These are phyloP conservation scores for Paraphysoderma sedebokerense DNA, from an alignment of 371 early-diverging fungal genomes.

Conservation along the genomic window DNA sequence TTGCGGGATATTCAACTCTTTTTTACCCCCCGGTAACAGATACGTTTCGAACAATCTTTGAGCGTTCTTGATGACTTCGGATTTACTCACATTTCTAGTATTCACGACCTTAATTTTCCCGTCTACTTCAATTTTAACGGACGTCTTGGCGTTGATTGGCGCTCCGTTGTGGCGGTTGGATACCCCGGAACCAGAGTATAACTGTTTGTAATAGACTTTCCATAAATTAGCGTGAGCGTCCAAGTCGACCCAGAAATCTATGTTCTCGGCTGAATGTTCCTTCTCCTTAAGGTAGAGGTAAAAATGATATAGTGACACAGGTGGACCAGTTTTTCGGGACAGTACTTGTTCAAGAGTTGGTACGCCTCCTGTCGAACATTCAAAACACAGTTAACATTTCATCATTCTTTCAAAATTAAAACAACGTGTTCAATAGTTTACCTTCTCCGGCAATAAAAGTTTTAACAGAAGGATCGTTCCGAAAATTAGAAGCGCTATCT, in stretches of 20 bases:
- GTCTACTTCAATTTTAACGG: not conserved
- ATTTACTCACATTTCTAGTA: conserved; percentile 14
- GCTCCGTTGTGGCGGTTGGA: not conserved
- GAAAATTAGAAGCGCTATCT: no score
- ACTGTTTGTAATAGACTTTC: conserved; percentile 27
- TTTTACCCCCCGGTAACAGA: conserved; percentile 30
- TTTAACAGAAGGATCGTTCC: no score
- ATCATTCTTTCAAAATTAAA: no score
- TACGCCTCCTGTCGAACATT: conserved; percentile 5
- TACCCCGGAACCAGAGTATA: no score
- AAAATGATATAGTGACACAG: conserved; percentile 44
- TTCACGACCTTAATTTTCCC: conserved; percentile 11
- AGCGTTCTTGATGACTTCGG: conserved; percentile 29
- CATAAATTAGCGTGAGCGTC: conserved; percentile 41
- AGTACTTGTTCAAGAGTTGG: conserved; percentile 42
- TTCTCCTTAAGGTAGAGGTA: conserved; percentile 45
- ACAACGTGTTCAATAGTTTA: no score
- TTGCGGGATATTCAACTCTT: conserved; percentile 21
- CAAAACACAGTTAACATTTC: no score
- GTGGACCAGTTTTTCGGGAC: conserved; percentile 37
- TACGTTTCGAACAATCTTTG: conserved; percentile 32
- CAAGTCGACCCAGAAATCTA: conserved; percentile 50
- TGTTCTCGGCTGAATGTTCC: conserved; percentile 33
- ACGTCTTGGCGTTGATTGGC: conserved; percentile 4
- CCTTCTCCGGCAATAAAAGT: no score